Evolutionary conservation across 441 rosid species (phyloP), one percentile per base, ranked within the genome.

Genomic region (Gossypium davidsonii): DNA sequence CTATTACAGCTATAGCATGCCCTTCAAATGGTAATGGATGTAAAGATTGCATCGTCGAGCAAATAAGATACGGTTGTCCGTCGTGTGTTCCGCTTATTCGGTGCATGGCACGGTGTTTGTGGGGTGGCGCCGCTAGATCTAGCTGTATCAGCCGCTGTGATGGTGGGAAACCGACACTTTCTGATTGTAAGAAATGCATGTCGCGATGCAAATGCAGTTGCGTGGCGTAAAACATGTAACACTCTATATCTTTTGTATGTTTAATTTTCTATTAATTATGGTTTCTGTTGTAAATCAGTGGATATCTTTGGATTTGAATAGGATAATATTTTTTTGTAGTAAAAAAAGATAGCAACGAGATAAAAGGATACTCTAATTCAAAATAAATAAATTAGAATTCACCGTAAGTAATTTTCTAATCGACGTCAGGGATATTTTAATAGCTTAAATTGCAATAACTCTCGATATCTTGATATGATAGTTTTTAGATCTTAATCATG

Each of bases 81-180:
- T 71, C 84, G 1, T 93, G 98, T 23, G 80, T 78, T 49, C 88
- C 94, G 10, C 78, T 83, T 25, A 80, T 93, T 1, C 84, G 75
- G 25, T 91, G 98, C 89, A 88, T 90, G 97, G 92, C 92, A 0
- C 81, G 81, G 80, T 93, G 98, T 78, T 81, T 90, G 80, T 91
- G 97, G 98, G 82, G 89, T 0, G 96, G 94, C 42, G 75, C 63
- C 4, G 25, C 87, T 0, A 84, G 53, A 73, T 57, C 83, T 0
- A 78, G 72, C 9, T 91, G 98, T 75, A 74, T 71, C 3, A 55
- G 69, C n/a, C 78, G 79, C 63, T 93, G 98, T 2, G 83, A 90
- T 52, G 78, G 80, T 4, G 85, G 81, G 6, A 82, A 82, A 72
- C 89, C 89, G 10, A 85, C 76, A 14, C 83, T 93, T 42, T 49